Evolutionary conservation across 1,284 basidiomycete species (phyloP).

Genomic region (Takashimella tepidaria): DNA sequence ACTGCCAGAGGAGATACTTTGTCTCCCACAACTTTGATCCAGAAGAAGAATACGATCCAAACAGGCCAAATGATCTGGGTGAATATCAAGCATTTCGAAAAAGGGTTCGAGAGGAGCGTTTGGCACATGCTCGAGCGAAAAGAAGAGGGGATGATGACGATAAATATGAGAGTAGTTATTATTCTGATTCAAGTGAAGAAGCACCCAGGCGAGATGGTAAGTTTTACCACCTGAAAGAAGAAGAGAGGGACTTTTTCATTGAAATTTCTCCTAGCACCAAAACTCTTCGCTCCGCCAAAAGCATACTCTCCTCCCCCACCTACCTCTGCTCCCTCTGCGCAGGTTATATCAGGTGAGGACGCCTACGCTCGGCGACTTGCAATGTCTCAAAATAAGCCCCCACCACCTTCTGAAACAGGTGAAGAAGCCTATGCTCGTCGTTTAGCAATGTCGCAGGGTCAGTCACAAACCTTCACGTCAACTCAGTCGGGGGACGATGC

Average conservation of each 20-base stretch:
- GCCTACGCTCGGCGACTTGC: conserved; percentile 22
- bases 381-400: conserved; percentile 8
- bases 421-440: conserved; percentile 31
- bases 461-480: too few relatives aligned
- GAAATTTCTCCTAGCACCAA: conserved; percentile 32
- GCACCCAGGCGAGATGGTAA: conserved; percentile 43
- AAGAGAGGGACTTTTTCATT: too few relatives aligned
- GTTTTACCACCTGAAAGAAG: conserved; percentile 4
- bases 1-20: conserved; percentile 1
- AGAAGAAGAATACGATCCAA: conserved; percentile 46
- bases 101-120: conserved; percentile 31
- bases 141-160: conserved; percentile 25
- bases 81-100: conserved; percentile 45
- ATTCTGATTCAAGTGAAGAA: conserved; percentile 43
- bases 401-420: conserved; percentile 1
- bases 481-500: conserved; percentile 32
- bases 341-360: conserved; percentile 18
- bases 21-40: conserved; percentile 39
- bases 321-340: neutral
- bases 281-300: conserved; percentile 43
- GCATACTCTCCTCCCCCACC: conserved; percentile 21
- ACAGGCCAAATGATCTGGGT: conserved; percentile 45
- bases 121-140: conserved; percentile 22
- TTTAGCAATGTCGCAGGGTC: conserved; percentile 26
- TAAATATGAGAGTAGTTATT: conserved; percentile 38